Evolutionary conservation across 2,329 filamentous ascomycete genomes (phyloP), one percentile per base, ranked within the genome.

Genomic region (Calonectria pauciramosa): DNA sequence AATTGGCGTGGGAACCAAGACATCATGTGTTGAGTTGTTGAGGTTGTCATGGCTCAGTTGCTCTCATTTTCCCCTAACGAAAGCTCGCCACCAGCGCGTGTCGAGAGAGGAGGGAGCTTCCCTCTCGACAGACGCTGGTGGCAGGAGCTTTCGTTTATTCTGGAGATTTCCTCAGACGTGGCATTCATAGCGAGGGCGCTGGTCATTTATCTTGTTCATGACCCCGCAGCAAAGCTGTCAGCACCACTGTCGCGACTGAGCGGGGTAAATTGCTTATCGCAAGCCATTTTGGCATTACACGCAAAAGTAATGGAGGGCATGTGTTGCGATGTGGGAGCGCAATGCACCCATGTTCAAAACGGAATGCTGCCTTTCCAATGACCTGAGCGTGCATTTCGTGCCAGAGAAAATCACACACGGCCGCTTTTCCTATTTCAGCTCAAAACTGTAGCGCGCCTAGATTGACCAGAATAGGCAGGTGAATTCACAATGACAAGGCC

Each of bases 391-490:
- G 10, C n/a, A 10, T 20, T 23, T 23, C 20, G 1, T 5, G 10
- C 18, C 20, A 11, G 7, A 1, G 7, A 47, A 13, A 23, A 47
- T n/a, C n/a, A 8, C 44, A 47, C 44, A 10, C 13, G 11, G n/a
- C 2, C 20, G n/a, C 34, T n/a, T 60, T 38, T 26, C 32, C n/a
- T 60, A 60, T 60, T 60, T n/a, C 7, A 23, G 56, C 13, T 11
- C 18, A 16, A 5, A 9, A 5, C 13, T 26, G 2, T n/a, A 38
- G 32, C 13, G 56, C 56, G 56, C 10, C 34, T 60, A 38, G 32
- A 38, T 60, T 38, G 32, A 36, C 56, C 56, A 60, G n/a, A 60
- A 38, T 60, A 60, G 56, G 56, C 56, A 60, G 10, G n/a, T 60
- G 32, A 38, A 32, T 32, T 13, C 11, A 18, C 20, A 47, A 13